Evolutionary conservation across 768 basidiomycete genomes (phyloP).

Genomic region (Dioszegia aurantiaca): DNA sequence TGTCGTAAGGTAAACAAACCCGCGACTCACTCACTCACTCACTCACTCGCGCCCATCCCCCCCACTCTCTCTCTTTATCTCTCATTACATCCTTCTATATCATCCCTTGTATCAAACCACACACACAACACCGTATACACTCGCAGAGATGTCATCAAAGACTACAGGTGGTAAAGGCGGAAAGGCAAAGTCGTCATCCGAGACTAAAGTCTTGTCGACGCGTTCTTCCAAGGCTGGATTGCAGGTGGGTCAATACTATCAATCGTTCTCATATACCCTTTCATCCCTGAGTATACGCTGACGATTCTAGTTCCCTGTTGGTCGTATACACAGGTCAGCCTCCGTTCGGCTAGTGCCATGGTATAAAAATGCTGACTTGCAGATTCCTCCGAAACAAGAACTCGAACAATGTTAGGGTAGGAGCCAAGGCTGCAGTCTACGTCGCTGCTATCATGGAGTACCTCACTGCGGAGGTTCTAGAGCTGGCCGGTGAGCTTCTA

Average conservation of each 20-base stretch:
- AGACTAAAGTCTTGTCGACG: slow-evolving; percentile 53
- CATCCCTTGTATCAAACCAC: neutral
- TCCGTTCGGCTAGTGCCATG: neutral
- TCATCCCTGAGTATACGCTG: neutral
- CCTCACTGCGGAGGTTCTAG: slow-evolving; percentile 90
- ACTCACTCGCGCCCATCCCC: neutral
- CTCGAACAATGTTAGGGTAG: slow-evolving; percentile 89
- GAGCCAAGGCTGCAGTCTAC: slow-evolving; percentile 96
- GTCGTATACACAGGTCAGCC: slow-evolving; percentile 88
- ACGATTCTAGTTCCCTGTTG: slow-evolving; percentile 75
- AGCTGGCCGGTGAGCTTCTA: slow-evolving; percentile 74
- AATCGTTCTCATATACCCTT: neutral
- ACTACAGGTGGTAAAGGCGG: slow-evolving; percentile 52
- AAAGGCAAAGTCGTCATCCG: slow-evolving; percentile 52
- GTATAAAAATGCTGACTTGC: neutral
- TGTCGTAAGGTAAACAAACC: slow-evolving; percentile 1
- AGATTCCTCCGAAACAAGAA: slow-evolving; percentile 74
- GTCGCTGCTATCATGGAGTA: slow-evolving; percentile 96
- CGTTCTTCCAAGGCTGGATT: slow-evolving; percentile 79
- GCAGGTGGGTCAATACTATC: slow-evolving; percentile 60
- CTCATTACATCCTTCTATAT: neutral
- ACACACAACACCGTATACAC: neutral
- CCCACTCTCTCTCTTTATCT: neutral
- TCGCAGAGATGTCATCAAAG: slow-evolving; percentile 39
- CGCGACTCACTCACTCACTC: neutral